Evolutionary conservation across 2,329 filamentous ascomycete species (phyloP).

Genomic region (Leptographium galeiforme): DNA sequence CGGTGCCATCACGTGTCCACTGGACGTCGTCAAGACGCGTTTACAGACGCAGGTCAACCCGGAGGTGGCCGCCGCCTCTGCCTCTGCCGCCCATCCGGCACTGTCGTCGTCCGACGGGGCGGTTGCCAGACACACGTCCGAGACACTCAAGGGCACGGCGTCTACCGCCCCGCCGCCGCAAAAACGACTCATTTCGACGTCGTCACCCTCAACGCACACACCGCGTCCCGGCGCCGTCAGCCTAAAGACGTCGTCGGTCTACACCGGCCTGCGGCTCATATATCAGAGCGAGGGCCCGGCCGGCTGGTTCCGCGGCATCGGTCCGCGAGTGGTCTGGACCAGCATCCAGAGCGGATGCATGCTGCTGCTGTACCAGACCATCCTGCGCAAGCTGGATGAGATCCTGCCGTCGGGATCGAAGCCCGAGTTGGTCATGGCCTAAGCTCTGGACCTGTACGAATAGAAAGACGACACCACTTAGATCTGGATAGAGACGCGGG

Average conservation of each 20-base stretch:
- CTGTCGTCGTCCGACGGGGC: slow-evolving; percentile 3
- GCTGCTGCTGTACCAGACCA: slow-evolving; percentile 85
- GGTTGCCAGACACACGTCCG: slow-evolving; percentile 6
- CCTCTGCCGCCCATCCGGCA: slow-evolving; percentile 1
- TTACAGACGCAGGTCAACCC: slow-evolving; percentile 76
- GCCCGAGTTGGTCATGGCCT: neutral
- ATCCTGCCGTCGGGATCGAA: slow-evolving; percentile 22
- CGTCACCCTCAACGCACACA: slow-evolving; percentile 73
- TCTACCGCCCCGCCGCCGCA: slow-evolving; percentile 26
- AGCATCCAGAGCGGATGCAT: slow-evolving; percentile 95
- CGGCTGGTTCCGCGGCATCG: slow-evolving; percentile 91
- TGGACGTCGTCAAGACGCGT: slow-evolving; percentile 94
- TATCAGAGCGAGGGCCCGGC: slow-evolving; percentile 79
- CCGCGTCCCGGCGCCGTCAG: slow-evolving; percentile 65
- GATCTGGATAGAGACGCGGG: too few relatives aligned
- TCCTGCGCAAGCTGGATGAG: slow-evolving; percentile 62
- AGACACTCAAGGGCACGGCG: neutral
- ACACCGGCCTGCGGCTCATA: slow-evolving; percentile 72
- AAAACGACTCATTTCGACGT: slow-evolving; percentile 72
- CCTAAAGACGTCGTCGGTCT: slow-evolving; percentile 79
- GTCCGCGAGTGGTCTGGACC: slow-evolving; percentile 88
- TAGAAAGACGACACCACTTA: too few relatives aligned
- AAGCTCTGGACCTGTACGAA: too few relatives aligned
- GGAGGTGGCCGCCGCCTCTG: slow-evolving; percentile 13
- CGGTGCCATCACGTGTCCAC: slow-evolving; percentile 84